A percentile compares a stretch with the other conserved stretches of the same genome.
phyloP scores from a whole-genome alignment of 2,329 filamentous ascomycete genomes.

The Chaetomiaceae sp. region DNA sequence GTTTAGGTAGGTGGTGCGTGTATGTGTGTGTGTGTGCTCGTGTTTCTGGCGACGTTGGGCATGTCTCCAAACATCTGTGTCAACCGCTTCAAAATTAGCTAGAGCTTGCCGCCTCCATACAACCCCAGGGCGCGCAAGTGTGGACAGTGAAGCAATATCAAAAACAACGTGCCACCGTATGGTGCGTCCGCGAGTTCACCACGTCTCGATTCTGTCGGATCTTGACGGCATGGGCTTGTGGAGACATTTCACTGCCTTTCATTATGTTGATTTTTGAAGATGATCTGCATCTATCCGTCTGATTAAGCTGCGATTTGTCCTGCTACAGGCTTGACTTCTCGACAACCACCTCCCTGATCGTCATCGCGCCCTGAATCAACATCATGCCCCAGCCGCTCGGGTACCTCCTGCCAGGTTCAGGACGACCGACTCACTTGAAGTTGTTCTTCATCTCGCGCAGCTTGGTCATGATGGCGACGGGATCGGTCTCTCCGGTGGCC shows the following conservation, averaged over 20 bases:
- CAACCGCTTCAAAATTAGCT: conserved; percentile 57
- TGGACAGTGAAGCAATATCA: conserved; percentile 65
- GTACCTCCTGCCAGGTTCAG: not conserved
- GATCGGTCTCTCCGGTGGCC: conserved; percentile 73
- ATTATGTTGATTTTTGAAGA: no score
- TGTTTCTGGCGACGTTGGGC: not conserved
- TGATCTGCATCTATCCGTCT: no score
- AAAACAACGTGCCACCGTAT: conserved; percentile 32
- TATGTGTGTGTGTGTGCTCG: not conserved
- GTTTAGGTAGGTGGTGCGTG: conserved; percentile 1
- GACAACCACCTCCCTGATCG: conserved; percentile 12
- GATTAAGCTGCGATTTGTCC: no score
- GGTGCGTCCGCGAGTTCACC: conserved; percentile 28
- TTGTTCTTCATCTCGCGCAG: conserved; percentile 89
- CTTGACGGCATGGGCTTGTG: conserved; percentile 24
- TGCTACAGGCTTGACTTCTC: conserved; percentile 16
- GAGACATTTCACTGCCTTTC: conserved; percentile 28
- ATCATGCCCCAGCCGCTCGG: not conserved
- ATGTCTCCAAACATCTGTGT: not conserved
- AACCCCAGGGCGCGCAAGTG: conserved; percentile 57
- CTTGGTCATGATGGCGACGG: conserved; percentile 78
- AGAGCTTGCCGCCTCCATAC: conserved; percentile 59
- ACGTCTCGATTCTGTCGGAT: conserved; percentile 19
- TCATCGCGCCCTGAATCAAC: conserved; percentile 8
- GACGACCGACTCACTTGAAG: conserved; percentile 50